phyloP scores from a whole-genome alignment of 2,329 filamentous ascomycete species.

The Aspergillus glaucus region DNA sequence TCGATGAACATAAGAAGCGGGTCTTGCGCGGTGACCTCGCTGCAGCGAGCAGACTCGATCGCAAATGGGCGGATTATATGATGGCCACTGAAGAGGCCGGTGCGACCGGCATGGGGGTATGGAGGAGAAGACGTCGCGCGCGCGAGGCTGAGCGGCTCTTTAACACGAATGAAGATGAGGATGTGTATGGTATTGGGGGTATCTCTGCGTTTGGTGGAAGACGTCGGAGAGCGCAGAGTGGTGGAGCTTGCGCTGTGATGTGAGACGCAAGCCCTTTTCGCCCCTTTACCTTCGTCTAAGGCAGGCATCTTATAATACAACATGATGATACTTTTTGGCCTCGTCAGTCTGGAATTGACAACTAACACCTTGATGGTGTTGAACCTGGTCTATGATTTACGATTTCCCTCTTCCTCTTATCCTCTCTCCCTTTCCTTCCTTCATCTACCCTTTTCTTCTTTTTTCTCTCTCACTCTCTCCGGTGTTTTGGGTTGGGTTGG shows the following conservation, averaged over 20 bases:
- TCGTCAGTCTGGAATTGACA: not conserved
- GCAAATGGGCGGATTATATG: conserved; percentile 93
- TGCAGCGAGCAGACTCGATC: conserved; percentile 71
- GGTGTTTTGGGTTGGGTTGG: not conserved
- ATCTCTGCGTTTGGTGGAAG: conserved; percentile 41
- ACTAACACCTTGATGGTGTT: not conserved
- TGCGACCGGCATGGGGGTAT: conserved; percentile 51
- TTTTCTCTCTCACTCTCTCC: not conserved
- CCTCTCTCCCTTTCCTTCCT: too few relatives aligned
- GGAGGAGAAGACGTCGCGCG: conserved; percentile 68
- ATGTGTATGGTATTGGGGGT: conserved; percentile 28
- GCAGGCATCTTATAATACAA: conserved; percentile 5
- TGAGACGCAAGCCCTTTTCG: conserved; percentile 33
- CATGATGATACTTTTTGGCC: conserved; percentile 1
- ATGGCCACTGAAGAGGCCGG: conserved; percentile 81
- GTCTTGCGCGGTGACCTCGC: conserved; percentile 70
- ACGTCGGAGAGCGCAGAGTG: conserved; percentile 58
- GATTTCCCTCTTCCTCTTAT: not conserved
- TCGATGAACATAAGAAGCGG: conserved; percentile 86
- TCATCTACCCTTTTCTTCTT: too few relatives aligned
- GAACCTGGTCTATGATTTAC: not conserved
- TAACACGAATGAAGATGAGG: conserved; percentile 68
- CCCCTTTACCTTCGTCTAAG: not conserved
- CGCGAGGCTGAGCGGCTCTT: conserved; percentile 76
- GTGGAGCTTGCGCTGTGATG: conserved; percentile 57